Base-by-base conservation (phyloP, 176 grass and related monocot genomes). In the Carex cristatella region DNA sequence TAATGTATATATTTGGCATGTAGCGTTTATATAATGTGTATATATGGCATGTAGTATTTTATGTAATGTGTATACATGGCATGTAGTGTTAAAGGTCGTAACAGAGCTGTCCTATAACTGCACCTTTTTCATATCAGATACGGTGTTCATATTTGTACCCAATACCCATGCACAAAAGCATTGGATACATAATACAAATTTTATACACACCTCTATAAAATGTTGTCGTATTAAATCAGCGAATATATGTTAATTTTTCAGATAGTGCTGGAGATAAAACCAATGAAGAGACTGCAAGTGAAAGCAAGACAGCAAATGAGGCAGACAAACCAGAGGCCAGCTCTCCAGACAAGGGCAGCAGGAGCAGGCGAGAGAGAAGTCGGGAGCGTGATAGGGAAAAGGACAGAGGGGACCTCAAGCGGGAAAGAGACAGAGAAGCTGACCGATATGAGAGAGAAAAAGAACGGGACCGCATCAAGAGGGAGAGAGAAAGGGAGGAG, bases 401-500 rank as follows among this genome's bases (percentile, higher is more conserved):
- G 48, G 83, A 89, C 64, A 89, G 82, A 37, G 87, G 63, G 77
- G 87, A 89, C 35, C 76, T 90, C 18, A 92, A 92, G 79, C 63
- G 90, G 78, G 97, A 96, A 63, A 94, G 88, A 56, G 92, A 93
- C 42, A 90, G 88, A 74, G 92, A 99, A 40, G 66, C 90, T 16
- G 93, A 99, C 67, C 90, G 93, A 61, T 85, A 89, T 77, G 97
- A 99, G 48, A 87, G 97, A 10, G 93, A 96, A 46, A 86, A 91
- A 30, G 97, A 95, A 54, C 87, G 91, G 66, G 91, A 96, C 78
- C 91, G 90, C 86, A 55, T 99, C 83, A 88, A 94, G 80, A 99
- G 90, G 86, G 97, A 99, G 57, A 90, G 93, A 75, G 97, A 99
- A 4, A 99, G 91, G 85, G 97, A 99, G 32, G 62, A 88, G 51